These are phyloP conservation scores for Chlorophyllum brunneum DNA, from an alignment of 768 basidiomycete genomes.

Conservation along the genomic window DNA sequence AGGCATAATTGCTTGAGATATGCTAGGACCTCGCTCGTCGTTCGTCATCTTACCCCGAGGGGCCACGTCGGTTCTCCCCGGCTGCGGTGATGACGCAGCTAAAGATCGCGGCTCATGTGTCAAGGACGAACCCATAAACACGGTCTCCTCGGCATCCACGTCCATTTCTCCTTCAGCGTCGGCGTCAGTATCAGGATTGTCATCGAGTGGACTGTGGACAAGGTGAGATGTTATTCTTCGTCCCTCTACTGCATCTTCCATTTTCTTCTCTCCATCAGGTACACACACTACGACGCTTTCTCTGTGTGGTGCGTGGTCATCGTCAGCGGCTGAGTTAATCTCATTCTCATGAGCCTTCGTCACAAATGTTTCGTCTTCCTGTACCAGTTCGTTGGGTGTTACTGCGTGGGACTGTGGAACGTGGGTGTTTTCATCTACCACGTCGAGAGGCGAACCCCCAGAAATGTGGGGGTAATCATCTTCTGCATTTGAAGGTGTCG, in stretches of 20 bases:
- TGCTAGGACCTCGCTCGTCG: neutral
- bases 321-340: neutral
- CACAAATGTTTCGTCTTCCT: neutral
- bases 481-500: neutral
- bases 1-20: neutral
- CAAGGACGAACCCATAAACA: neutral
- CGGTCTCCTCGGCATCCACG: slow-evolving; percentile 22
- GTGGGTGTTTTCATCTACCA: neutral
- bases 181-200: slow-evolving; percentile 21
- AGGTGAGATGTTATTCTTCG: neutral
- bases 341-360: neutral
- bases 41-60: neutral
- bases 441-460: neutral
- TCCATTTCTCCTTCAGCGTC: slow-evolving; percentile 34
- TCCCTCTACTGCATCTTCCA: slow-evolving; percentile 13
- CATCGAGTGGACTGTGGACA: slow-evolving; percentile 7
- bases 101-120: neutral
- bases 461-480: neutral
- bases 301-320: neutral
- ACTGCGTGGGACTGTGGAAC: neutral
- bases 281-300: neutral
- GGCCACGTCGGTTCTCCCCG: neutral
- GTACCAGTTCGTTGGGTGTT: neutral
- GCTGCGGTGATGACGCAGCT: neutral
- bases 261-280: slow-evolving; percentile 1